Conservation (phyloP, 805 yeast genomes). For the Huiozyma naganishii region DNA sequence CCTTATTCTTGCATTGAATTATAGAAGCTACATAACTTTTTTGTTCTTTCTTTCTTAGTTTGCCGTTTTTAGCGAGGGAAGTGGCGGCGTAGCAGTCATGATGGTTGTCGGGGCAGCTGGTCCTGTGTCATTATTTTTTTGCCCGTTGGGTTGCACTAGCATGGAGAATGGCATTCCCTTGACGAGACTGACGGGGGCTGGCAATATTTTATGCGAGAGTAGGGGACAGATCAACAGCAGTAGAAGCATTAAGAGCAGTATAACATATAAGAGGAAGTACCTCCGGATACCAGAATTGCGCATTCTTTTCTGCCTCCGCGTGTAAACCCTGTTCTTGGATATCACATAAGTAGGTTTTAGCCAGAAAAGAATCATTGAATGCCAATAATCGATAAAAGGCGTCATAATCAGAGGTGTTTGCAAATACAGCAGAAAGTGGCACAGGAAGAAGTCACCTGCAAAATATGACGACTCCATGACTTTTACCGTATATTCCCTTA, state of each 20-base stretch:
- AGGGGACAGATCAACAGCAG: constrained; percentile 39
- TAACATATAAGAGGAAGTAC: constrained; percentile 38
- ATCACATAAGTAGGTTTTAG: constrained; percentile 40
- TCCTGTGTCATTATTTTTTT: constrained; percentile 60
- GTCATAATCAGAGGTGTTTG: constrained; percentile 53
- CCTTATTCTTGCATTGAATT: no score
- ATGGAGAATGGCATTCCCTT: constrained; percentile 25
- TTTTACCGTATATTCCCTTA: constrained; percentile 54
- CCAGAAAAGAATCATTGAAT: constrained; percentile 60
- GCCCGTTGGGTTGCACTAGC: constrained; percentile 48
- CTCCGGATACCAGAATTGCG: constrained; percentile 34
- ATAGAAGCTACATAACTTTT: no score
- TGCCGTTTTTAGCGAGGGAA: constrained; percentile 26
- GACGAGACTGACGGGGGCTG: constrained; percentile 16
- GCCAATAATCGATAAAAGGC: constrained; percentile 58
- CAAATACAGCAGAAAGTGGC: constrained; percentile 45
- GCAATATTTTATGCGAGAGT: constrained; percentile 25
- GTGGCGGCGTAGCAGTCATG: constrained; percentile 29
- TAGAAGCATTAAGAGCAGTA: constrained; percentile 31
- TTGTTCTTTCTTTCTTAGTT: neutral
- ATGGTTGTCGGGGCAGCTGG: constrained; percentile 39
- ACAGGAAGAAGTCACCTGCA: constrained; percentile 50
- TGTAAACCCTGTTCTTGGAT: constrained; percentile 28
- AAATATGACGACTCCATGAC: constrained; percentile 56
- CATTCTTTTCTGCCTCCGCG: constrained; percentile 29